phyloP scores from a whole-genome alignment of 139 green algal species.

The Tetraselmis chui region DNA sequence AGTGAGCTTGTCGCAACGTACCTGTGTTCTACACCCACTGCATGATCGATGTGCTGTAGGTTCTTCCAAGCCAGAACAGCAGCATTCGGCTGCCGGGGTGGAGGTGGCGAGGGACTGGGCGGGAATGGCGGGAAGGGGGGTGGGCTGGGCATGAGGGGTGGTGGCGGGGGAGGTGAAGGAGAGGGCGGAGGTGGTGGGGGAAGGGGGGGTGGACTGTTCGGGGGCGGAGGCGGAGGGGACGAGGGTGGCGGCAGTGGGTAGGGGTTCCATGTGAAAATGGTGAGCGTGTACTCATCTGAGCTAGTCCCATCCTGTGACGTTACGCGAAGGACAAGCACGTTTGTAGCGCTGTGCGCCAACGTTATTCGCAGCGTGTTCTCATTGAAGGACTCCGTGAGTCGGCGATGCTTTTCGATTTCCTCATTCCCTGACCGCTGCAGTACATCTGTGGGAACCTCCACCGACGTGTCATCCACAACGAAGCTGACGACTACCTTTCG shows the following conservation, averaged over 20 bases:
- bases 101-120: not conserved
- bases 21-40: not conserved
- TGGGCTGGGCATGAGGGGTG: not conserved
- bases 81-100: not conserved
- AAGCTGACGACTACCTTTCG: too few relatives aligned
- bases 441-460: too few relatives aligned
- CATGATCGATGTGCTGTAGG: not conserved
- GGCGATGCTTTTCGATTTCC: too few relatives aligned
- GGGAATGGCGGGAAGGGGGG: not conserved
- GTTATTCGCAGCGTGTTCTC: not conserved
- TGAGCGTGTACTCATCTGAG: not conserved
- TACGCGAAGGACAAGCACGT: not conserved
- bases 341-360: not conserved
- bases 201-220: not conserved
- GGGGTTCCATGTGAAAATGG: not conserved
- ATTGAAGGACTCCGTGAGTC: too few relatives aligned
- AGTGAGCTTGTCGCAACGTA: not conserved
- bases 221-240: too few relatives aligned
- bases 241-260: too few relatives aligned
- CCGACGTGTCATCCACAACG: too few relatives aligned
- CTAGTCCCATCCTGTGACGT: not conserved
- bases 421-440: too few relatives aligned
- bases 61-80: not conserved
- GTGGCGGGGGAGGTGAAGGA: not conserved
- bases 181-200: not conserved